A percentile compares a stretch with the other conserved stretches of the same genome.
Conservation (phyloP, 371 early-diverging fungal genomes). For the Vairimorpha apis region DNA sequence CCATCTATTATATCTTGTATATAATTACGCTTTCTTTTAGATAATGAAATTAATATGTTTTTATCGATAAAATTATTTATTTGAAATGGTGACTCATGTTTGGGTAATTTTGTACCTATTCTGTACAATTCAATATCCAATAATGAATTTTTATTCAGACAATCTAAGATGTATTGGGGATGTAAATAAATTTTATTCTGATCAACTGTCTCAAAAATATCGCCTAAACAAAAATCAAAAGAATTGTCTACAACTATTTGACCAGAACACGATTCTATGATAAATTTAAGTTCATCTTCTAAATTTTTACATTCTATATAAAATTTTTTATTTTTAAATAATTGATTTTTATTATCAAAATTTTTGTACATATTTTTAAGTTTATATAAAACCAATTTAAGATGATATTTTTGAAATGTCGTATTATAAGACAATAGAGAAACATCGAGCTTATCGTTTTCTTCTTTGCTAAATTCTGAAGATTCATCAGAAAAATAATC, state of each 20-base stretch:
- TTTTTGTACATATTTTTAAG: constrained; percentile 2
- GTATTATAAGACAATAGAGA: constrained; percentile 39
- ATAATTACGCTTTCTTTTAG: constrained; percentile 42
- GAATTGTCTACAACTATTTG: constrained; percentile 6
- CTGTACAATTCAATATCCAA: constrained; percentile 12
- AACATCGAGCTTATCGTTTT: constrained; percentile 41
- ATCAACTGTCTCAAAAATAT: constrained; percentile 24
- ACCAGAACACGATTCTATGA: constrained; percentile 17
- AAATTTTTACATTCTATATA: constrained; percentile 28
- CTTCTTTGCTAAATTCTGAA: neutral
- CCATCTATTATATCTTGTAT: constrained; percentile 42
- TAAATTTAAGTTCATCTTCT: constrained; percentile 18
- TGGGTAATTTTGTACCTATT: constrained; percentile 49
- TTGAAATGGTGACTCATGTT: constrained; percentile 53
- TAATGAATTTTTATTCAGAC: constrained; percentile 18
- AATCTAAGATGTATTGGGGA: constrained; percentile 58
- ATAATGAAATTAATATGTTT: constrained; percentile 36
- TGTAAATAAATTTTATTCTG: constrained; percentile 42
- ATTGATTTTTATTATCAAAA: neutral
- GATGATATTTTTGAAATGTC: constrained; percentile 42
- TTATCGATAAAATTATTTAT: constrained; percentile 18
- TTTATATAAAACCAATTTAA: constrained; percentile 38
- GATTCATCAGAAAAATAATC: constrained; percentile 23
- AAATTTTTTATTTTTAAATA: constrained; percentile 31
- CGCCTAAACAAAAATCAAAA: constrained; percentile 35